A percentile compares a stretch with the other conserved stretches of the same genome.
phyloP scores from a whole-genome alignment of 768 basidiomycete genomes.

The Galerina sulciceps region DNA sequence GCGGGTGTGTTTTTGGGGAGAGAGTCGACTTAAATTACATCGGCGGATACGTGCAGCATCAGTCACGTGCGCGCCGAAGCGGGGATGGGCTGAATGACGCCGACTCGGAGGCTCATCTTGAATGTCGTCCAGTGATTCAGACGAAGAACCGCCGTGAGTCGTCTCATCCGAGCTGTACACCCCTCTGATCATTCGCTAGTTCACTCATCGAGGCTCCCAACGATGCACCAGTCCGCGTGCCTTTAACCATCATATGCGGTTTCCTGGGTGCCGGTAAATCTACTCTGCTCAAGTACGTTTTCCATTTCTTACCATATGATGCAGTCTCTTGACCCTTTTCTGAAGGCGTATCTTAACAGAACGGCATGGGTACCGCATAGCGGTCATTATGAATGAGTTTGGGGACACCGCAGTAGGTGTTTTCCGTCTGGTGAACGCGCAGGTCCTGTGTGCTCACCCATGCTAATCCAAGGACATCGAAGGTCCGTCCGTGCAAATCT shows the following conservation, averaged over 20 bases:
- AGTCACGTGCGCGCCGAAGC: constrained; percentile 14
- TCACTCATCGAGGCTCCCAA: constrained; percentile 19
- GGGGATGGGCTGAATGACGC: neutral
- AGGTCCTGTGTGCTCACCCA: neutral
- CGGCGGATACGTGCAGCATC: constrained; percentile 6
- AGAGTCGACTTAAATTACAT: constrained; percentile 13
- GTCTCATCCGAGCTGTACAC: neutral
- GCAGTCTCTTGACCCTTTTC: constrained; percentile 1
- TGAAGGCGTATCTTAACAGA: constrained; percentile 86
- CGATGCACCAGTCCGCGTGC: constrained; percentile 49
- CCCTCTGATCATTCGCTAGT: constrained; percentile 11
- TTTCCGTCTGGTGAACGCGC: constrained; percentile 9
- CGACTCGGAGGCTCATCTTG: too few relatives aligned
- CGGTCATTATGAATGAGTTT: constrained; percentile 98
- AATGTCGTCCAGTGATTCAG: constrained; percentile 25
- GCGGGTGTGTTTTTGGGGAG: neutral
- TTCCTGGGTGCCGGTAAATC: constrained; percentile 96
- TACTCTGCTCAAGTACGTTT: constrained; percentile 79
- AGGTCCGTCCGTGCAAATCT: constrained; percentile 50
- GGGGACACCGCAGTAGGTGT: constrained; percentile 85
- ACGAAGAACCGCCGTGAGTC: constrained; percentile 26
- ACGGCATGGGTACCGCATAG: constrained; percentile 92
- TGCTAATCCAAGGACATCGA: constrained; percentile 76
- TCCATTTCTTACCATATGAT: neutral
- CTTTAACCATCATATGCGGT: constrained; percentile 93